A percentile compares a stretch with the other conserved stretches of the same genome.
phyloP scores from a whole-genome alignment of 2,329 filamentous ascomycete species.

The Sphaerulina vaccinii region DNA sequence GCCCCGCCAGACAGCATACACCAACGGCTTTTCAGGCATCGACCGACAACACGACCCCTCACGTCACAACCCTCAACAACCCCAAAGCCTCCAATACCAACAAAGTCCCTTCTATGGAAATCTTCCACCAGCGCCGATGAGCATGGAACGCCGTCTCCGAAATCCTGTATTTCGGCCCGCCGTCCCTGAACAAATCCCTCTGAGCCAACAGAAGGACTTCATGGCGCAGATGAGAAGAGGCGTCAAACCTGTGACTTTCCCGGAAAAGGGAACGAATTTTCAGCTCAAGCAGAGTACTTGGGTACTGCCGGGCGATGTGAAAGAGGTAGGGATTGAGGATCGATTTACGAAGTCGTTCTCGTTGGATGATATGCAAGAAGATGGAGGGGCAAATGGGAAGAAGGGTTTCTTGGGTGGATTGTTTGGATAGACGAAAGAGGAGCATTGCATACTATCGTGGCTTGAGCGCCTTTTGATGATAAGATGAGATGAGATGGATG shows the following conservation, averaged over 20 bases:
- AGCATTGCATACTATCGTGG: no score
- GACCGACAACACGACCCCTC: conserved; percentile 22
- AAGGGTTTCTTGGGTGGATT: conserved; percentile 10
- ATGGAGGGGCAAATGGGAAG: conserved; percentile 5
- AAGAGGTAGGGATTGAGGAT: conserved; percentile 27
- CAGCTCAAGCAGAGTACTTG: conserved; percentile 24
- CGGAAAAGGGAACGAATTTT: conserved; percentile 24
- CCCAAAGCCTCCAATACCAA: conserved; percentile 25
- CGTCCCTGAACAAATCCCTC: conserved; percentile 39
- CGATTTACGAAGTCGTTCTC: conserved; percentile 22
- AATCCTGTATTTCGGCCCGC: conserved; percentile 49
- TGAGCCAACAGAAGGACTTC: conserved; percentile 52
- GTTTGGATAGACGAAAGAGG: conserved; percentile 4
- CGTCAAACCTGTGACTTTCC: conserved; percentile 25
- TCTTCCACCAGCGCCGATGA: conserved; percentile 66
- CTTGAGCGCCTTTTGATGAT: no score
- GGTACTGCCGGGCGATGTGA: conserved; percentile 23
- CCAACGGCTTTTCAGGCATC: conserved; percentile 27
- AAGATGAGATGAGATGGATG: no score
- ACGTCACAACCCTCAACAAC: conserved; percentile 18
- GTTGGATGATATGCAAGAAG: conserved; percentile 17
- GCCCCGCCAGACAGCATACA: conserved; percentile 16
- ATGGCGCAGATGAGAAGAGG: conserved; percentile 45
- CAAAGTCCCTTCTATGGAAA: conserved; percentile 66
- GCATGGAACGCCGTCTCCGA: conserved; percentile 61